Base-by-base conservation (phyloP, 2,329 filamentous ascomycete species). In the Atkinsonella hypoxylon region DNA sequence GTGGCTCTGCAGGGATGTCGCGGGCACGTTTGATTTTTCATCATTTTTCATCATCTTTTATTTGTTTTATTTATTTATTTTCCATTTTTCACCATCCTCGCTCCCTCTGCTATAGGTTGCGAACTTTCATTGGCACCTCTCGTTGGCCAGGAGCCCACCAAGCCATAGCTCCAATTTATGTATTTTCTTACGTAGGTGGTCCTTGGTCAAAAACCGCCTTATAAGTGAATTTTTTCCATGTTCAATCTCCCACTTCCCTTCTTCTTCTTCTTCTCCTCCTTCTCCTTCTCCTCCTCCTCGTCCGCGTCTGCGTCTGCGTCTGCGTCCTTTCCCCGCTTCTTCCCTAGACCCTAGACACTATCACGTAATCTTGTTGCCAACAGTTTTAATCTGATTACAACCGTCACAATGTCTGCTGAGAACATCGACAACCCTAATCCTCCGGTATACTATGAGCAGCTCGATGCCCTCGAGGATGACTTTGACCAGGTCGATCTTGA, bases 401-500 rank as follows among this genome's bases (percentile, higher is more conserved):
- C 54, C 51, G 48, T 43, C 57, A 62, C 45, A 52, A 69, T 69
- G 67, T 66, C 64, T 61, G 58, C 60, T 55, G 63, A 64, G 45
- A 57, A 64, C 53, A 55, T 65, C 53, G 63, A 68, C 26, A 70
- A 69, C 53, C 58, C 68, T 53, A 70, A 69, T 53, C 58, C 68
- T 53, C 58, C 68, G 52, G 70, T 84, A 54, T 78, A 76, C 53
- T 90, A 88, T 68, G 85, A 89, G 68, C 80, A 91, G 65, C 81
- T 97, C 56, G 78, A 81, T 52, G 78, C 84, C 51, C 75, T 96
- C 56, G 88, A 95, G 73, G 77, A 82, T 58, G 85, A 94, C 56
- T 95, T 95, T 61, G 83, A 90, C 53, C 81, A 90, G 60, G 82
- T 82, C 36, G 89, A 96, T 69, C 76, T 83, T 36, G 84, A 95